Evolutionary conservation across 2,329 filamentous ascomycete genomes (phyloP).

Genomic region (Periconia digitata): DNA sequence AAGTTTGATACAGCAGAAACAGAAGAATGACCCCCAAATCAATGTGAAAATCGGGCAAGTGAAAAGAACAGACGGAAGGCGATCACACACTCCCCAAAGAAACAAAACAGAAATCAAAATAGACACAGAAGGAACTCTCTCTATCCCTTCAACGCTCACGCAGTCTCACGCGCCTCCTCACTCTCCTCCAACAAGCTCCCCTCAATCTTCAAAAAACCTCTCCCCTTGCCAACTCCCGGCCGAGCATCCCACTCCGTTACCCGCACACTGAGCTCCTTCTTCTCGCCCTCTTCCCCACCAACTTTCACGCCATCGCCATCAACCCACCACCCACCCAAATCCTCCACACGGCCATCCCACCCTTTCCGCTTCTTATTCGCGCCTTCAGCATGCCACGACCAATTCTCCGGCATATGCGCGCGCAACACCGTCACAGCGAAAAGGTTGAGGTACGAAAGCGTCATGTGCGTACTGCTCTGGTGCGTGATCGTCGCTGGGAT

Average conservation of each 20-base stretch:
- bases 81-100: too few species aligned
- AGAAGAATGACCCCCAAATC: too few species aligned
- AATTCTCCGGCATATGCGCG: conserved; percentile 71
- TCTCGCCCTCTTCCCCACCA: conserved; percentile 10
- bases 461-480: conserved; percentile 85
- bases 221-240: conserved; percentile 65
- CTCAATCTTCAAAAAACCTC: conserved; percentile 81
- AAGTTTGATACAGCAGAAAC: too few species aligned
- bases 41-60: too few species aligned
- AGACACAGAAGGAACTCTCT: too few species aligned
- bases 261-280: conserved; percentile 63
- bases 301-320: conserved; percentile 68
- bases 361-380: conserved; percentile 22
- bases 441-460: conserved; percentile 84
- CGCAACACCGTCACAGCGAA: conserved; percentile 89
- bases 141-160: too few species aligned
- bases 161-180: too few species aligned
- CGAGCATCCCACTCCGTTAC: conserved; percentile 85
- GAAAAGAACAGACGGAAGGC: too few species aligned
- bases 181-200: conserved; percentile 77
- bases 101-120: too few species aligned
- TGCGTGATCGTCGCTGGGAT: conserved; percentile 83
- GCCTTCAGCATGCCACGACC: conserved; percentile 65
- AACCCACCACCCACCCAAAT: conserved; percentile 71
- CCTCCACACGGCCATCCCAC: conserved; percentile 27